These are phyloP conservation scores for Pestalotiopsis fici DNA, from an alignment of 2,329 filamentous ascomycete genomes.

Conservation along the genomic window DNA sequence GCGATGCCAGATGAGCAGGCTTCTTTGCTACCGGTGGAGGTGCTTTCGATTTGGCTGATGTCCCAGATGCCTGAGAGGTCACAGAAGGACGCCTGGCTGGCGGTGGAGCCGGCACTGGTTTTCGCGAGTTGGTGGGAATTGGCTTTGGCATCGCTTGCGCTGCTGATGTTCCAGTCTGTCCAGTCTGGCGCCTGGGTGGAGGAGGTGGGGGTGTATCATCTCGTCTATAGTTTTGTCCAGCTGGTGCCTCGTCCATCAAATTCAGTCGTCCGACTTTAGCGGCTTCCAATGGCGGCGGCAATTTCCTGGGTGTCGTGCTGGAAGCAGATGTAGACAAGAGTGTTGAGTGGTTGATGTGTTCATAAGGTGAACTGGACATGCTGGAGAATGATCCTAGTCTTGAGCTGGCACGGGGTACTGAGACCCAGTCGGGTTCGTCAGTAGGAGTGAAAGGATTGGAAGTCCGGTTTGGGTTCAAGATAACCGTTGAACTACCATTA, in stretches of 20 bases:
- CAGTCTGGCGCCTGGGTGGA: slow-evolving; percentile 28
- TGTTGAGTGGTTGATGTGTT: slow-evolving; percentile 55
- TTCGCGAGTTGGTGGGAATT: slow-evolving; percentile 29
- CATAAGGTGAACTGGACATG: slow-evolving; percentile 61
- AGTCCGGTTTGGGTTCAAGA: slow-evolving; percentile 72
- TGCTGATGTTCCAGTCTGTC: slow-evolving; percentile 17
- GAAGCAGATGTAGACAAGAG: slow-evolving; percentile 46
- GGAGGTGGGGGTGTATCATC: slow-evolving; percentile 46
- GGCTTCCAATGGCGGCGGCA: slow-evolving; percentile 54
- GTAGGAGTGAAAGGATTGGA: slow-evolving; percentile 80
- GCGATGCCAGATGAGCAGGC: slow-evolving; percentile 53
- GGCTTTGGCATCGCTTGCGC: slow-evolving; percentile 16
- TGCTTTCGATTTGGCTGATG: slow-evolving; percentile 25
- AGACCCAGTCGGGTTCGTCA: slow-evolving; percentile 84
- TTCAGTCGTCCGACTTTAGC: slow-evolving; percentile 45
- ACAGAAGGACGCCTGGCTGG: slow-evolving; percentile 19
- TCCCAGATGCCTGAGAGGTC: slow-evolving; percentile 20
- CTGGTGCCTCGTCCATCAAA: slow-evolving; percentile 39
- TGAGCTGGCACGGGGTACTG: slow-evolving; percentile 56
- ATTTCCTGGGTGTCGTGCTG: slow-evolving; percentile 47
- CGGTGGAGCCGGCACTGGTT: slow-evolving; percentile 11
- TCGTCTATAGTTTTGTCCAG: slow-evolving; percentile 24
- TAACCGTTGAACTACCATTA: slow-evolving; percentile 49
- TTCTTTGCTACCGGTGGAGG: slow-evolving; percentile 60
- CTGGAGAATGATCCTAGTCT: slow-evolving; percentile 55